Percentiles rank a stretch among this genome's conserved stretches.
phyloP scores from a whole-genome alignment of 1,284 basidiomycete genomes.

The Tilletiopsis washingtonensis region DNA sequence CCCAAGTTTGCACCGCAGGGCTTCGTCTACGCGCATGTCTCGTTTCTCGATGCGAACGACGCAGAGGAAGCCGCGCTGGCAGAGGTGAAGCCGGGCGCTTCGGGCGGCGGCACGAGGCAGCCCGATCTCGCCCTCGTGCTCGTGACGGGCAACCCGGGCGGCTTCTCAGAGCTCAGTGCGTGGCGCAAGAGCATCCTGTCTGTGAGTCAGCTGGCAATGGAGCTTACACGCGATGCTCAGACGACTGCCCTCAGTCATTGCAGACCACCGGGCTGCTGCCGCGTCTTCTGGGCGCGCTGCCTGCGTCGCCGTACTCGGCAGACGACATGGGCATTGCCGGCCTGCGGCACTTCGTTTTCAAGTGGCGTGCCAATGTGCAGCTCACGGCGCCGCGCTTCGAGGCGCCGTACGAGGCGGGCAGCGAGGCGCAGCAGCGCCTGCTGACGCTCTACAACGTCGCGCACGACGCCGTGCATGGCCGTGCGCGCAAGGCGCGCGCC shows the following conservation, averaged over 20 bases:
- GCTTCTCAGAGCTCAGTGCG: conserved; percentile 12
- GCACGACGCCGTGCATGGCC: conserved; percentile 21
- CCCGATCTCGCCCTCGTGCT: conserved; percentile 29
- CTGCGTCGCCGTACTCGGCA: conserved; percentile 17
- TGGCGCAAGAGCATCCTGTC: conserved; percentile 11
- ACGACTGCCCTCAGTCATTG: too few relatives aligned
- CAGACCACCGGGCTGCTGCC: neutral
- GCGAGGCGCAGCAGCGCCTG: conserved; percentile 57
- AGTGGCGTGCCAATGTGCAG: conserved; percentile 77
- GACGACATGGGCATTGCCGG: conserved; percentile 72
- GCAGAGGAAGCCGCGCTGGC: neutral
- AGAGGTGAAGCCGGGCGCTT: neutral
- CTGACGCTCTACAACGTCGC: conserved; percentile 21
- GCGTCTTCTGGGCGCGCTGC: conserved; percentile 2
- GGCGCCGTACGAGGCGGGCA: conserved; percentile 63
- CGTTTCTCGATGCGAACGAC: conserved; percentile 54
- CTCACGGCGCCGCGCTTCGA: conserved; percentile 74
- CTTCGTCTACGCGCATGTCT: conserved; percentile 87
- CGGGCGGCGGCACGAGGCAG: conserved; percentile 6
- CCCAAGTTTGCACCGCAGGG: conserved; percentile 85
- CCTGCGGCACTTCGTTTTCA: conserved; percentile 87
- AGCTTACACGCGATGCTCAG: too few relatives aligned
- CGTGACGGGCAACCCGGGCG: conserved; percentile 37
- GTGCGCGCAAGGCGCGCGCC: neutral
- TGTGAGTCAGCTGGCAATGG: too few relatives aligned